These are phyloP conservation scores for Tilletia indica DNA, from an alignment of 1,284 basidiomycete species.

Conservation along the genomic window DNA sequence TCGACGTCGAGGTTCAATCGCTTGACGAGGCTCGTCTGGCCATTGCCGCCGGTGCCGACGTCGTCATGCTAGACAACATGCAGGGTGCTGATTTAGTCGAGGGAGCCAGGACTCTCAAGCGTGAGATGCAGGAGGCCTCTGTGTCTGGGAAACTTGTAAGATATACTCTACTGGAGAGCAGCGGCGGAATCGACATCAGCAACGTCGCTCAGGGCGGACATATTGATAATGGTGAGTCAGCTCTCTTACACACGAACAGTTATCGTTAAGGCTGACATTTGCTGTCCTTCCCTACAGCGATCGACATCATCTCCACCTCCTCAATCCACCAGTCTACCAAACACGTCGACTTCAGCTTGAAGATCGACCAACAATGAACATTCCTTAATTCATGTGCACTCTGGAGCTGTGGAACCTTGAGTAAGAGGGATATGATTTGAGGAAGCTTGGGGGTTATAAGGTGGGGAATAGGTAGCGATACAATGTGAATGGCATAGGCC, in stretches of 20 bases:
- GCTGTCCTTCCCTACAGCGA: constrained; percentile 26
- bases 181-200: constrained; percentile 49
- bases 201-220: constrained; percentile 45
- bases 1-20: constrained; percentile 90
- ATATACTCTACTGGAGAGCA: constrained; percentile 47
- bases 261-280: no score
- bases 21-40: constrained; percentile 94
- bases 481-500: no score
- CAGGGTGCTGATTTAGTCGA: constrained; percentile 42
- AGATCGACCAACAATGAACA: constrained; percentile 42
- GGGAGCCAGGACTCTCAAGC: constrained; percentile 39
- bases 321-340: constrained; percentile 55
- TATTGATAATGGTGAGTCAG: constrained; percentile 40
- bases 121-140: constrained; percentile 23
- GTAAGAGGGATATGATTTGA: no score
- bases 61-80: constrained; percentile 84
- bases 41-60: constrained; percentile 90
- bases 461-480: no score
- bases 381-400: no score
- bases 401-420: no score
- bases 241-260: no score
- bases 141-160: not conserved
- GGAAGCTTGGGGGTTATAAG: no score
- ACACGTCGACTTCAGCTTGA: constrained; percentile 54
- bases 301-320: constrained; percentile 52